phyloP scores from a whole-genome alignment of 140 eudicot species.

The Bidens hawaiensis region DNA sequence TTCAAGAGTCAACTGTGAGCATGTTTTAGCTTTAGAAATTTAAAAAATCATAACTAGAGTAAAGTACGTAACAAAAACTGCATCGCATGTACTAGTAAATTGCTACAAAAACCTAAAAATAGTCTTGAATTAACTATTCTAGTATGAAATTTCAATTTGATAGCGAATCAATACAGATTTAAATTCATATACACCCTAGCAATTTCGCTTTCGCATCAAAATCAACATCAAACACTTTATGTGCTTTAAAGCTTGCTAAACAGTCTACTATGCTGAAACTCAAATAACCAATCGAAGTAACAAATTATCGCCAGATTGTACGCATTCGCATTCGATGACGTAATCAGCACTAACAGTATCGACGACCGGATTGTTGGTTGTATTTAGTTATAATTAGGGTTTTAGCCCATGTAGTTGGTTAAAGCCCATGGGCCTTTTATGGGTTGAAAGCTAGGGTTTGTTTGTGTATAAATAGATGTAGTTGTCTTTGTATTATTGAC shows the following conservation, averaged over 20 bases:
- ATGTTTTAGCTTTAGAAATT: neutral
- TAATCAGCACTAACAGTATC: neutral
- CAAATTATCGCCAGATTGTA: neutral
- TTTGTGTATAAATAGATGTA: too few species aligned
- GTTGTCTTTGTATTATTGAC: too few species aligned
- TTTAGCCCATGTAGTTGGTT: too few species aligned
- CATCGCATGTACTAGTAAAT: neutral
- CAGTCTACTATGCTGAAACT: neutral
- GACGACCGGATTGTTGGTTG: too few species aligned
- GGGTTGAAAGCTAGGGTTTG: too few species aligned
- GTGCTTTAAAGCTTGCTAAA: neutral
- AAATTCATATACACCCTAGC: slow-evolving; percentile 3
- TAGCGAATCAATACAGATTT: neutral
- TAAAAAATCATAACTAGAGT: neutral
- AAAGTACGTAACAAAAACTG: neutral
- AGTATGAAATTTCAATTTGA: neutral
- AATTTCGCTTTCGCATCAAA: neutral
- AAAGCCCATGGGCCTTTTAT: too few species aligned
- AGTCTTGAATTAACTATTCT: neutral
- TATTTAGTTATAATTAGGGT: too few species aligned
- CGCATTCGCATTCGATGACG: neutral
- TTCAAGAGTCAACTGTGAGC: neutral
- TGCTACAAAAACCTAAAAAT: neutral
- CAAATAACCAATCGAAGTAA: neutral
- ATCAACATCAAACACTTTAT: neutral